Evolutionary conservation across 306 rosid genomes (phyloP), one percentile per base, ranked within the genome.

Genomic region (Vigna radiata): DNA sequence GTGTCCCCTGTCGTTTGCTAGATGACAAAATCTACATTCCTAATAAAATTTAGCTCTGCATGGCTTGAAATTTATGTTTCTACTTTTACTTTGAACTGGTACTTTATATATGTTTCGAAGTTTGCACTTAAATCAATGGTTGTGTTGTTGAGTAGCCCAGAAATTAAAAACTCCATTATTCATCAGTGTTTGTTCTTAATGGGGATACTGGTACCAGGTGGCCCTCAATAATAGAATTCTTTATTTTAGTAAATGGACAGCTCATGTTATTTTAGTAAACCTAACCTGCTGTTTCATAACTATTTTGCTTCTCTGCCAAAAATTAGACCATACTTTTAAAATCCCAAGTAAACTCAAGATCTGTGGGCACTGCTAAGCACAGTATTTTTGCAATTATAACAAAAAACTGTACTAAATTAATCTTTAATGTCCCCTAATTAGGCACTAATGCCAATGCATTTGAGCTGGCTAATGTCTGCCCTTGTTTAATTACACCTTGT

Each of bases 391-490:
- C 56, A 60, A 65, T 66, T 19, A 73, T 82, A 75, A 73, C 50
- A 68, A 44, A 25, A 78, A 39, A 6, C 8, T 39, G 33, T 55
- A 70, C 39, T 83, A 64, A 84, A 77, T 67, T 71, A 84, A 77
- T 82, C 54, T n/a, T 73, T 33, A 76, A 56, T 88, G 81, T 87
- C 86, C 66, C 90, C 93, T 74, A 79, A 86, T 81, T 75, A 82
- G 69, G 85, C 89, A 73, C 86, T 84, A 69, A 79, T 85, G 91
- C 89, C 89, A 88, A 95, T 81, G 92, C 83, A 85, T 63, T 81
- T 92, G 91, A 92, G 97, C 99, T 96, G 98, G 88, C 91, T 85
- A 71, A 87, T 89, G 91, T 84, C 92, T 85, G 87, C 88, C 72
- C 91, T 87, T 89, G 75, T 90, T 86, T 90, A 79, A 83, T 85